Conservation (phyloP, 78 protist species). For the Isochrysis galbana region DNA sequence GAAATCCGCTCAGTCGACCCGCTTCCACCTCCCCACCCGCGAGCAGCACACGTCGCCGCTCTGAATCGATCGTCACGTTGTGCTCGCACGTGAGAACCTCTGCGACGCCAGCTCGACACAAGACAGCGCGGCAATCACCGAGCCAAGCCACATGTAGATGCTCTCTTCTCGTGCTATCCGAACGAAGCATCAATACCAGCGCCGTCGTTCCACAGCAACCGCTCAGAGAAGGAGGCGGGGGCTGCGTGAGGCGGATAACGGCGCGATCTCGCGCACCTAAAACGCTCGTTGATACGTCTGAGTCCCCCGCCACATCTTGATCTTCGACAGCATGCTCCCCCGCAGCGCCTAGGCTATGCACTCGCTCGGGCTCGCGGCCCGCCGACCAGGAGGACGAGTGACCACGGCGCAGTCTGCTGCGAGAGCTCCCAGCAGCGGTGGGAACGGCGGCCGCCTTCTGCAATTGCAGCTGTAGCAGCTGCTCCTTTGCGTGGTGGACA, state of each 20-base stretch:
- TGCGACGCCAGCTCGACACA: background rate
- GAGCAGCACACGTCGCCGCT: background rate
- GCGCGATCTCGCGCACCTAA: background rate
- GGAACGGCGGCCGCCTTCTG: background rate
- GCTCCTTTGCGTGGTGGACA: background rate
- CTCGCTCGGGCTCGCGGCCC: too few species aligned
- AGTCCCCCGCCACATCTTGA: too few species aligned
- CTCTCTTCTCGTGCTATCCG: background rate
- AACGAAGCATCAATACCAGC: background rate
- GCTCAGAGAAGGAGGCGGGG: background rate
- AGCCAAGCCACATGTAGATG: background rate
- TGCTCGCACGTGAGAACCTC: background rate
- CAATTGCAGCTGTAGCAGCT: background rate
- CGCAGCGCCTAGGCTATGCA: too few species aligned
- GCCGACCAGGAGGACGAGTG: too few species aligned
- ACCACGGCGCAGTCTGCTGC: too few species aligned
- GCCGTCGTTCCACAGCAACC: constrained; percentile 14
- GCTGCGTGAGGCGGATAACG: background rate
- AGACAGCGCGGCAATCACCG: constrained; percentile 29
- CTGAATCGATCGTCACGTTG: background rate
- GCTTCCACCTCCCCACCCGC: background rate
- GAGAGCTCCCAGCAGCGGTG: too few species aligned
- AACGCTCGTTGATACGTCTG: too few species aligned
- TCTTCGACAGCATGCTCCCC: too few species aligned
- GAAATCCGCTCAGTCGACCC: background rate